A percentile compares a stretch with the other conserved stretches of the same genome.
Evolutionary conservation across 768 basidiomycete genomes (phyloP).

Genomic region (Boletus pseudo-olivaceus): DNA sequence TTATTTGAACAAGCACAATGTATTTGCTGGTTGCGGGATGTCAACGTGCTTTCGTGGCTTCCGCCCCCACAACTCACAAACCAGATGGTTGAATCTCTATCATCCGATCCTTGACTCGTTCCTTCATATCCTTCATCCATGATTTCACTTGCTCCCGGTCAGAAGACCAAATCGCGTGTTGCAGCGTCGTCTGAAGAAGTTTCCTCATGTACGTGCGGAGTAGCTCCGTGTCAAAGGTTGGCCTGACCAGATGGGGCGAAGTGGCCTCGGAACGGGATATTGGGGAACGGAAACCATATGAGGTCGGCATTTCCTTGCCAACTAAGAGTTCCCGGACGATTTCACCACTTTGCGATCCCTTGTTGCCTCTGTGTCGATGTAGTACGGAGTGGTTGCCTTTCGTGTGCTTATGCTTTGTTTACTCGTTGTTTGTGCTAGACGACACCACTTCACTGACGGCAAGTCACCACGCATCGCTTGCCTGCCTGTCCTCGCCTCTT

Average conservation of each 20-base stretch:
- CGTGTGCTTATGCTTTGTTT: constrained; percentile 21
- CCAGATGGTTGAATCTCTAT: constrained; percentile 76
- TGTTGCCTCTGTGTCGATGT: not conserved
- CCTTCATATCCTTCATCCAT: constrained; percentile 83
- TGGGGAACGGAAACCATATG: constrained; percentile 53
- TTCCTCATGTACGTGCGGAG: constrained; percentile 81
- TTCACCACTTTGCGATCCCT: not conserved
- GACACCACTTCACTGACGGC: not conserved
- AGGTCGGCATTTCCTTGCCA: constrained; percentile 22
- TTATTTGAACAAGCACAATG: constrained; percentile 80
- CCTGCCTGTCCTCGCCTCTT: not conserved
- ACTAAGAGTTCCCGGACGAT: not conserved
- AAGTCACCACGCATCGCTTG: not conserved
- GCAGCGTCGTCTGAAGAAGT: constrained; percentile 66
- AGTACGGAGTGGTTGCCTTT: not conserved
- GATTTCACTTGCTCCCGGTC: constrained; percentile 67
- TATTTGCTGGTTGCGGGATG: constrained; percentile 59
- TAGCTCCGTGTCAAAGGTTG: constrained; percentile 65
- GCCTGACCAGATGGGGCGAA: constrained; percentile 44
- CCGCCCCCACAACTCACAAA: constrained; percentile 54
- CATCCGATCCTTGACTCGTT: constrained; percentile 84
- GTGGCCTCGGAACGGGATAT: constrained; percentile 59
- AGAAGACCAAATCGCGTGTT: constrained; percentile 60
- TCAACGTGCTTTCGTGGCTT: constrained; percentile 12
- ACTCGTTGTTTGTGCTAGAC: constrained; percentile 19